These are phyloP conservation scores for Actinidia chinensis DNA, from an alignment of 179 eudicot genomes.

Conservation along the genomic window DNA sequence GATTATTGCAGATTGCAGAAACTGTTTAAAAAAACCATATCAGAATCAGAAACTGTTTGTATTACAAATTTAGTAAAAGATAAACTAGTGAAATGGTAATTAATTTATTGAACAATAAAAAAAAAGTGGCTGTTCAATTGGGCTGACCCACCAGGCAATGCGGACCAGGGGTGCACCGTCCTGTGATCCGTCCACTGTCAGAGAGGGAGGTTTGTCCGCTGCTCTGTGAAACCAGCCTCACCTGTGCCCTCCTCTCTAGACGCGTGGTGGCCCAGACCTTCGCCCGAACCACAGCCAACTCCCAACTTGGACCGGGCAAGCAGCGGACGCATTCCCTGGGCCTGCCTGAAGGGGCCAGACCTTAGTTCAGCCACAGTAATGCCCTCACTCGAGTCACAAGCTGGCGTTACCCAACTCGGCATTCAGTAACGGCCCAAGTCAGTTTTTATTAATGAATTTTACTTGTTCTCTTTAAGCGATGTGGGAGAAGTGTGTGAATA, in stretches of 20 bases:
- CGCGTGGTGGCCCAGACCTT: slow-evolving; percentile 2
- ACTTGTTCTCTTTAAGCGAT: no score
- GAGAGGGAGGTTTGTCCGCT: slow-evolving; percentile 31
- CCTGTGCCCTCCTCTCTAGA: slow-evolving; percentile 28
- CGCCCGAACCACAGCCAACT: slow-evolving; percentile 17
- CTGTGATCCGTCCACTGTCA: slow-evolving; percentile 34
- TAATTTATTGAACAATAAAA: no score
- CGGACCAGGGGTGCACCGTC: background rate
- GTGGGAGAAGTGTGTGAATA: no score
- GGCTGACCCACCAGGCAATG: background rate
- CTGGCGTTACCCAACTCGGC: background rate
- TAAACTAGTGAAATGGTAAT: no score
- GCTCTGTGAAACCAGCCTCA: slow-evolving; percentile 38
- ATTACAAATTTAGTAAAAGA: no score
- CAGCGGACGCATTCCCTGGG: background rate
- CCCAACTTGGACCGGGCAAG: slow-evolving; percentile 26
- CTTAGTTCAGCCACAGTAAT: background rate
- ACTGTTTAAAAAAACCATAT: no score
- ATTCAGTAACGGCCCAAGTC: no score
- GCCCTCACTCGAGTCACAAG: slow-evolving; percentile 9
- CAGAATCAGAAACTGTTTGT: no score
- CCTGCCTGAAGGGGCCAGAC: background rate
- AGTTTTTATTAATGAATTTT: no score
- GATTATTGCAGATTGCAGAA: no score
- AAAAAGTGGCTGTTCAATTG: background rate